These are phyloP conservation scores for Triticum monococcum DNA, from an alignment of 176 grass and related monocot genomes.

Conservation along the genomic window DNA sequence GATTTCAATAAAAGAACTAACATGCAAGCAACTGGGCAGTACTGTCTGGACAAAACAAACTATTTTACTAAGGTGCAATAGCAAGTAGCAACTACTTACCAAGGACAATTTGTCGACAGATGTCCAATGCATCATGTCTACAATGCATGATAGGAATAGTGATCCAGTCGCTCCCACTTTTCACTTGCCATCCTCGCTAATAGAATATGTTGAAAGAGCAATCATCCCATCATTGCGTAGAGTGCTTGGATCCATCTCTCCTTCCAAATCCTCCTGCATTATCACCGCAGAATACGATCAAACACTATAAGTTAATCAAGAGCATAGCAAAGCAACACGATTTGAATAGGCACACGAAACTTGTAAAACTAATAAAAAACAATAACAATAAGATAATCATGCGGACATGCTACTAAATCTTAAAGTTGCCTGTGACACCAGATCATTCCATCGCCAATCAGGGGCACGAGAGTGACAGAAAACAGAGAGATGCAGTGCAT, in stretches of 20 bases:
- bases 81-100: conserved; percentile 45
- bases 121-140: conserved; percentile 40
- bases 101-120: conserved; percentile 70
- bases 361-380: background rate
- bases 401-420: background rate
- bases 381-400: background rate
- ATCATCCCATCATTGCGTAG: conserved; percentile 52
- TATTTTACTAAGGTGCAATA: background rate
- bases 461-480: no score
- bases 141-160: conserved; percentile 70
- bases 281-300: background rate
- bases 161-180: conserved; percentile 84
- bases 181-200: conserved; percentile 86
- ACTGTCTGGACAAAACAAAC: background rate
- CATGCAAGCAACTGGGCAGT: background rate
- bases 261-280: no score
- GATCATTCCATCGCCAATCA: no score
- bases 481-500: no score
- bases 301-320: background rate
- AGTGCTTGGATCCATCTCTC: conserved; percentile 63
- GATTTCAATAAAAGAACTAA: conserved; percentile 27
- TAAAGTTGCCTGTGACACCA: no score
- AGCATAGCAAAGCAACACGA: background rate
- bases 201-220: conserved; percentile 56
- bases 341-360: background rate